Base-by-base conservation (phyloP, 345 rosid genomes). In the Populus alba region DNA sequence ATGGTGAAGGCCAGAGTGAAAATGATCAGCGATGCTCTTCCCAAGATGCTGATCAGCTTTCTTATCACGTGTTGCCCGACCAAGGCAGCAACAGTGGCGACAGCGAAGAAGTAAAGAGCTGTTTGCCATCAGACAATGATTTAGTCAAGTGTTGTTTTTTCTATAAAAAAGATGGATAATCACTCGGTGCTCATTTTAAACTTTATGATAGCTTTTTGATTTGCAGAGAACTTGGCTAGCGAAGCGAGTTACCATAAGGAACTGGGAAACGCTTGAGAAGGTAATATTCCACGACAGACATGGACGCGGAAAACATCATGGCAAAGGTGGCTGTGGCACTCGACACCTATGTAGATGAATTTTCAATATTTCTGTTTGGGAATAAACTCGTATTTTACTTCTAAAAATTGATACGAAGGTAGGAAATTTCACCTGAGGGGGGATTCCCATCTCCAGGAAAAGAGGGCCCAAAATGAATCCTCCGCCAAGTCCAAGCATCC, bases 311-410 rank as follows among this genome's bases (percentile, higher is more conserved):
- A 78, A 93, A 93, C 16, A 88, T 86, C 97, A 93, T 93, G 37
- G 92, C 92, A 82, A 91, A 91, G 76, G 97, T 93, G 27, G 94
- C 90, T 35, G 97, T 93, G 70, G 97, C 97, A 86, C 96, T 93
- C 72, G 97, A 88, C 69, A 93, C 96, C 96, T 88, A 53, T 75
- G 73, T 1, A 4, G 1, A 77, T 25, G 23, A 29, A 20, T 22
- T 7, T 31, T 45, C 51, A 70, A n/a, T 29, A 37, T 10, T 23
- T 77, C 8, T 38, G 9, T 59, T 22, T 13, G 6, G 51, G 51
- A 12, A 47, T 43, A 43, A 43, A 2, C 15, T 43, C 47, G 18
- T 47, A 15, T 4, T 47, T 47, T 13, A 47, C 51, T 47, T 47
- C 7, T 3, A 11, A 3, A 70, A 18, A n/a, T 67, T 47, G 43